Percentiles rank a stretch among this genome's conserved stretches.
phyloP scores from a whole-genome alignment of 2,329 filamentous ascomycete species.

The Passalora sequoiae region DNA sequence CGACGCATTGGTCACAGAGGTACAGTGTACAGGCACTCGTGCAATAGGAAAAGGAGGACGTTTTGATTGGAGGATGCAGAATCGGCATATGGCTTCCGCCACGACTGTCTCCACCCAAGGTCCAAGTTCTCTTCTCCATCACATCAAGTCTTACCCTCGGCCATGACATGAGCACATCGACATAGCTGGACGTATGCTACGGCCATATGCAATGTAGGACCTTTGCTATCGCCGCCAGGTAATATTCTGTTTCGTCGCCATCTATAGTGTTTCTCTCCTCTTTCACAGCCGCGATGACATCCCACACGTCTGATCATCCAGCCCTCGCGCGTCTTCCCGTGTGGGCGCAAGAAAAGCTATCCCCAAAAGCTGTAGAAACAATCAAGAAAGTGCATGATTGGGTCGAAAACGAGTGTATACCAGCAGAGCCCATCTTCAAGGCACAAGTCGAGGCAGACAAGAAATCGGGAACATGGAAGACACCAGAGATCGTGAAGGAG shows the following conservation, averaged over 20 bases:
- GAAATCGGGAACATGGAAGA: constrained; percentile 20
- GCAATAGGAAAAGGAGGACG: no score
- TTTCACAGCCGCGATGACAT: constrained; percentile 3
- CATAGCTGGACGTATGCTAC: not conserved
- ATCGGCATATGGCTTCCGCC: no score
- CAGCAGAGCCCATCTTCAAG: constrained; percentile 23
- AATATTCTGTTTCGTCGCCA: not conserved
- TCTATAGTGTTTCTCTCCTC: not conserved
- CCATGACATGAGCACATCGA: no score
- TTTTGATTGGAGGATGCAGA: no score
- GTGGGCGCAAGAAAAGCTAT: constrained; percentile 25
- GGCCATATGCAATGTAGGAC: not conserved
- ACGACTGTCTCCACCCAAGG: no score
- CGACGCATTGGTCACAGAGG: no score
- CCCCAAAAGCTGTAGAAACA: constrained; percentile 20
- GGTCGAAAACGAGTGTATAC: constrained; percentile 25
- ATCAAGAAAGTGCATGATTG: constrained; percentile 23
- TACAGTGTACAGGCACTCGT: no score
- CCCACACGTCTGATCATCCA: constrained; percentile 11
- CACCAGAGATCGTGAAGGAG: constrained; percentile 19
- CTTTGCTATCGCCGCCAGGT: not conserved
- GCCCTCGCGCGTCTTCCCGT: constrained; percentile 19
- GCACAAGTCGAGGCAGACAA: constrained; percentile 15
- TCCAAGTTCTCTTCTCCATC: no score
- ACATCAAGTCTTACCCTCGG: no score